Base-by-base conservation (phyloP, 306 rosid genomes). In the Fragaria ananassa region DNA sequence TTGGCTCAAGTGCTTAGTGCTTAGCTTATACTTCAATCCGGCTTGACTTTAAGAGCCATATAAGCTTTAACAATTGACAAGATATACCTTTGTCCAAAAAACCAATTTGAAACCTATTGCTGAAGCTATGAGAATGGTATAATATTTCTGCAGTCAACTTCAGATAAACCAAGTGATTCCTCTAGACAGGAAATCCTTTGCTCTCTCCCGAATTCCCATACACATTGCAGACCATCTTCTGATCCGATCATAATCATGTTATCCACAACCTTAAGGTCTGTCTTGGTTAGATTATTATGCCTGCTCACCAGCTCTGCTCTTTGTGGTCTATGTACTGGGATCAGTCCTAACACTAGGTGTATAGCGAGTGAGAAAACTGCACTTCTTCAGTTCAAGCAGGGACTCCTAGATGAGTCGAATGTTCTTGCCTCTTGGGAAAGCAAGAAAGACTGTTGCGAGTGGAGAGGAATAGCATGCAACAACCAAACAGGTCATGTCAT, bases 381-480 rank as follows among this genome's bases (percentile, higher is more conserved):
- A 21, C 35, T 57, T 23, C 64, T 62, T 31, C 68, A 31, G 68
- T 62, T 62, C 42, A 62, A 62, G 34, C 68, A 31, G 15, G 68
- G 41, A 17, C 42, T 62, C 42, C 42, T 62, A 17, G 68, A 62
- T 5, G 42, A 62, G 42, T 10, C 17, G 2, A 25, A 23, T 57
- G 64, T 23, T 57, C 64, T 57, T 57, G 64, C 34, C 64, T 57
- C 64, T 23, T 57, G 64, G 64, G 64, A 23, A 21, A 57, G 12
- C 34, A 10, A 10, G 15, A 23, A 9, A 57, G 64, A 23, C 15
- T 57, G 35, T 25, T 57, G 64, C 2, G 35, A 23, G 35, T 57
- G 64, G 64, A 57, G 35, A 57, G 64, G 64, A 23, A 57, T 57
- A 57, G 34, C 35, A 23, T 57, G 64, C 35, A 57, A 57, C 64